phyloP scores from a whole-genome alignment of 176 grass and related monocot genomes.

The Themeda triandra region DNA sequence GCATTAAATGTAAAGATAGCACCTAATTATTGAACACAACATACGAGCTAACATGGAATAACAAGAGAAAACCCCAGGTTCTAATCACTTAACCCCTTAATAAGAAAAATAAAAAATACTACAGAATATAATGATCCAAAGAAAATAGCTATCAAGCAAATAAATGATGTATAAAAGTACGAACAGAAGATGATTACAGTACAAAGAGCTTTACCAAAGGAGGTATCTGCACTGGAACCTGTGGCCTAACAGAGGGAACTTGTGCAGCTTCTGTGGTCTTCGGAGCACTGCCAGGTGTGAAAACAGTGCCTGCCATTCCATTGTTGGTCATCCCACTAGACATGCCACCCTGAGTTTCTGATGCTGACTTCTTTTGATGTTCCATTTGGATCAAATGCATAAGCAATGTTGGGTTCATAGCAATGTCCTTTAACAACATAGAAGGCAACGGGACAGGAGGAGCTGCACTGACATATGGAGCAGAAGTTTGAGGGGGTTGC shows the following conservation, averaged over 20 bases:
- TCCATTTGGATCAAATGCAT: constrained; percentile 80
- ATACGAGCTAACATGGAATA: neutral
- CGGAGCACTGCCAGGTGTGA: constrained; percentile 37
- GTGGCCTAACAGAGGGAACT: constrained; percentile 36
- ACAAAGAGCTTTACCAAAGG: constrained; percentile 31
- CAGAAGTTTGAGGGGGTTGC: no score
- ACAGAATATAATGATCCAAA: neutral
- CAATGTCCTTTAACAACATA: constrained; percentile 68
- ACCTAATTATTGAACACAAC: neutral
- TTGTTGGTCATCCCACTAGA: constrained; percentile 26
- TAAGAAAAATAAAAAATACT: neutral
- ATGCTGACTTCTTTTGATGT: constrained; percentile 57
- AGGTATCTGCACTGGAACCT: constrained; percentile 30
- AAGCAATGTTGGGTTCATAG: constrained; percentile 72
- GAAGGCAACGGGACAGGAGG: constrained; percentile 55
- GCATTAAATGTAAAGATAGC: neutral
- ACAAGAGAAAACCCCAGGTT: neutral
- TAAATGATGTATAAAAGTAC: neutral
- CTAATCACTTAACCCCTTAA: neutral
- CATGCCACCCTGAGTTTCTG: constrained; percentile 37
- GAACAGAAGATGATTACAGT: neutral
- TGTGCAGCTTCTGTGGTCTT: constrained; percentile 43
- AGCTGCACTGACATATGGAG: constrained; percentile 35
- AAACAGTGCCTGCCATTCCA: constrained; percentile 38
- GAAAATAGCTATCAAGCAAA: constrained; percentile 7